Base-by-base conservation (phyloP, 768 basidiomycete species). In the Agaricus blazei region DNA sequence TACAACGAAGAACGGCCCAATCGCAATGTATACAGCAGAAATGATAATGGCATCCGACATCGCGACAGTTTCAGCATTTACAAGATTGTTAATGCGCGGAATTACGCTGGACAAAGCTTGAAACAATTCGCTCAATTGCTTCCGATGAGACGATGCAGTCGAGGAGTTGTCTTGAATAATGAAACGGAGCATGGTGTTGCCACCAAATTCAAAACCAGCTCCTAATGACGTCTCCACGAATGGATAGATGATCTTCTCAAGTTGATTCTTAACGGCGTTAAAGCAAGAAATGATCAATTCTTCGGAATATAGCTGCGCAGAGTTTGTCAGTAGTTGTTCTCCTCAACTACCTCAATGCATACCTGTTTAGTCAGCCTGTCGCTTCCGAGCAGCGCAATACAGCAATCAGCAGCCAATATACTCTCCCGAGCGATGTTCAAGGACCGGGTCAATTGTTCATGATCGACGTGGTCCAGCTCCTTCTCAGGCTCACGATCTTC, bases 21-120 rank as follows among this genome's bases (percentile, higher is more conserved):
- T 93, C 3, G 93, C 83, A 50, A 98, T 87, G 68, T 96, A 98
- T 3, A 97, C 90, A 0, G 87, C 85, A 61, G 91, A 87, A 49
- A 98, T 97, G 64, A 98, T 89, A 61, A 98, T 90, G 0, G 84
- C 70, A 59, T 98, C 97, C 1, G 90, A 90, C 86, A 98, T 88
- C 1, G 88, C 73, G 60, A 87, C 78, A 57, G 78, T 75, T 64
- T 88, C 86, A 1, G 85, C 81, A 47, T 80, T 82, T 52, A 98
- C 77, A 31, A 98, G 77, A 9, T 77, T 75, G 58, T 87, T 86
- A 48, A 98, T 79, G 31, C 83, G 79, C 1, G 91, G 89, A 11
- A 97, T 71, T 3, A 87, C 79, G 1, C 85, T 78, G 1, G 85
- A 79, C 3, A 92, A 68, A 0, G 84, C 82, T 64, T 90, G 88